Evolutionary conservation across 306 rosid genomes (phyloP), one percentile per base, ranked within the genome.

Genomic region (Corylus avellana): DNA sequence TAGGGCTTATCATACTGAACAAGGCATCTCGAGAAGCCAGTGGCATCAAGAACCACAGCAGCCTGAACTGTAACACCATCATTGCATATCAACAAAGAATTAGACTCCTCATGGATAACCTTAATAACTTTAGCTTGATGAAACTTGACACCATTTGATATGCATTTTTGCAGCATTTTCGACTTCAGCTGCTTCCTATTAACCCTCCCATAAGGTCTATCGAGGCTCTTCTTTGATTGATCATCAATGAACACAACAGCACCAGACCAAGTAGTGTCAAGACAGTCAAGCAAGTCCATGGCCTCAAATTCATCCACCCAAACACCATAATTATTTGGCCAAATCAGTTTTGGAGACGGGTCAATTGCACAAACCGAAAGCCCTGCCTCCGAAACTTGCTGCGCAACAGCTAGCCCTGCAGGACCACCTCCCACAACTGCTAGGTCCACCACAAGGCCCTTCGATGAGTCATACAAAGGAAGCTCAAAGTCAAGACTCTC

Each of bases 251-350:
- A 91, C 79, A 95, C 99, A 79, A 88, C 94, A 11, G 99, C 99
- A 72, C 98, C 99, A 1, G 98, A 88, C 98, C 98, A 95, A 32
- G 98, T 95, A 51, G 94, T 90, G 83, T 95, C 99, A 47, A 95
- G 96, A 80, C 99, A 95, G 77, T 95, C 99, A 44, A 95, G 94
- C 78, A 95, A 84, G 83, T 91, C 97, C 99, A 95, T 89, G 74
- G 94, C 92, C 81, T 95, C 98, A 82, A 95, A 95, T 73, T 95
- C 99, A 87, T 95, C 98, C 69, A 95, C 99, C 99, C 99, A 95
- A 88, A 95, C 99, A 47, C 99, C 99, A 82, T 95, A 95, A 78
- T 93, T 95, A 77, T 95, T 95, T 18, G 99, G 99, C 99, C 99
- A 95, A 82, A 95, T 91, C 25, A 95, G 83, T 67, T 91, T 88